Percentiles rank a stretch among this genome's conserved stretches.
phyloP scores from a whole-genome alignment of 352 stramenopile genomes.

The Phytophthora foliorum region DNA sequence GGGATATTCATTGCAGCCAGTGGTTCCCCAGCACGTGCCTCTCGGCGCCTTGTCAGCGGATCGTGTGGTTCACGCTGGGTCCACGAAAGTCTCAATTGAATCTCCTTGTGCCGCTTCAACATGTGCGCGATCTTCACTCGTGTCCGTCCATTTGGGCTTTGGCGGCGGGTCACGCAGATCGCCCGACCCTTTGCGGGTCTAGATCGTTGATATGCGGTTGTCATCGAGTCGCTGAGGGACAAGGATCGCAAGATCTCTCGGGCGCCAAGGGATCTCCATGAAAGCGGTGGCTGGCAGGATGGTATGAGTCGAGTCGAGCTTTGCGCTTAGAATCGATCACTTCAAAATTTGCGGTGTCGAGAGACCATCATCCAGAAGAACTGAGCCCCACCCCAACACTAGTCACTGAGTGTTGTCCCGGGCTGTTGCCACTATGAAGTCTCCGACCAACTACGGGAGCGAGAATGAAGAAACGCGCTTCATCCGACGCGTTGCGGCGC shows the following conservation, averaged over 20 bases:
- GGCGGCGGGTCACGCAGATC: slow-evolving; percentile 13
- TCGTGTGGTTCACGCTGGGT: background rate
- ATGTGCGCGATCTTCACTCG: slow-evolving; percentile 16
- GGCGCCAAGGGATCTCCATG: background rate
- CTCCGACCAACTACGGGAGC: slow-evolving; percentile 65
- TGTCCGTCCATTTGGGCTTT: slow-evolving; percentile 24
- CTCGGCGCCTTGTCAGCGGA: slow-evolving; percentile 6
- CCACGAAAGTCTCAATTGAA: background rate
- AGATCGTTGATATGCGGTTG: slow-evolving; percentile 33
- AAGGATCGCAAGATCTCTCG: slow-evolving; percentile 7
- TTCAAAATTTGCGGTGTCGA: slow-evolving; percentile 32
- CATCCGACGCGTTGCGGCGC: slow-evolving; percentile 63
- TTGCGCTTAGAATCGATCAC: slow-evolving; percentile 15
- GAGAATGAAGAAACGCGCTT: slow-evolving; percentile 74
- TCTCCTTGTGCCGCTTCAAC: slow-evolving; percentile 21
- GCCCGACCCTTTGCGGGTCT: slow-evolving; percentile 21
- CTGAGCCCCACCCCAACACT: slow-evolving; percentile 12
- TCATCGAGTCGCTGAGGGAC: background rate
- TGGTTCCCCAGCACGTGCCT: no score
- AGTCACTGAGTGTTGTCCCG: slow-evolving; percentile 28
- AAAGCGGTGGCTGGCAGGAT: slow-evolving; percentile 9
- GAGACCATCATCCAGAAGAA: slow-evolving; percentile 11
- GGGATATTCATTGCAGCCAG: no score
- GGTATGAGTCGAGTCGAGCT: slow-evolving; percentile 11
- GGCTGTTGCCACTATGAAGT: slow-evolving; percentile 58